These are phyloP conservation scores for Saccharomycopsis babjevae DNA, from an alignment of 805 yeast species.

Conservation along the genomic window DNA sequence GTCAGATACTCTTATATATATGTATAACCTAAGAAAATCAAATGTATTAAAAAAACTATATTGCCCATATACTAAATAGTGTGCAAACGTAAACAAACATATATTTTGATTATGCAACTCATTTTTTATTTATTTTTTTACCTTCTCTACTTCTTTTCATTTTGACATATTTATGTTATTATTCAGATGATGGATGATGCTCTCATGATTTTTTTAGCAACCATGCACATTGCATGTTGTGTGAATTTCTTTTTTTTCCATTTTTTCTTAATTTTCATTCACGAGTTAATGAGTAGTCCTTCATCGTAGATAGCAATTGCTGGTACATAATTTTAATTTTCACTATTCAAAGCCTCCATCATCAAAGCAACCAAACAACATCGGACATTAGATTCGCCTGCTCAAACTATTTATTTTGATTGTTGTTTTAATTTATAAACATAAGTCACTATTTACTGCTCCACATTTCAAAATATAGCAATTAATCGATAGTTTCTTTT, in stretches of 20 bases:
- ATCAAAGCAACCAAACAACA: not conserved
- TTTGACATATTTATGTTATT: not conserved
- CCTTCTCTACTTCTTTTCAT: not conserved
- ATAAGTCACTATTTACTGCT: not conserved
- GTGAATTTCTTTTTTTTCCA: not conserved
- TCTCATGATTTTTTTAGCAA: constrained; percentile 1
- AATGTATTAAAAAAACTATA: too few relatives aligned
- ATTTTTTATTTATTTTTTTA: not conserved
- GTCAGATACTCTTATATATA: too few relatives aligned
- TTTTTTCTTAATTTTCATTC: not conserved
- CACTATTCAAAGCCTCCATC: too few relatives aligned
- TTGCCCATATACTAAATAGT: too few relatives aligned
- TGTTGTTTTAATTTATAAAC: too few relatives aligned
- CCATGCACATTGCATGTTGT: not conserved
- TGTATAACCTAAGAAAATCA: too few relatives aligned
- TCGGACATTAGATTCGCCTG: too few relatives aligned
- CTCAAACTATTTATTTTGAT: too few relatives aligned
- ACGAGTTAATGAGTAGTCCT: not conserved
- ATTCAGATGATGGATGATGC: not conserved
- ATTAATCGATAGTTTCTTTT: not conserved
- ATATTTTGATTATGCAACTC: not conserved
- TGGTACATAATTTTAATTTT: not conserved
- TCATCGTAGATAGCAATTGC: not conserved
- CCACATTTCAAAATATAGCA: not conserved
- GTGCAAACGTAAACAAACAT: not conserved